Conservation (phyloP, 306 rosid genomes). For the Casuarina equisetifolia region DNA sequence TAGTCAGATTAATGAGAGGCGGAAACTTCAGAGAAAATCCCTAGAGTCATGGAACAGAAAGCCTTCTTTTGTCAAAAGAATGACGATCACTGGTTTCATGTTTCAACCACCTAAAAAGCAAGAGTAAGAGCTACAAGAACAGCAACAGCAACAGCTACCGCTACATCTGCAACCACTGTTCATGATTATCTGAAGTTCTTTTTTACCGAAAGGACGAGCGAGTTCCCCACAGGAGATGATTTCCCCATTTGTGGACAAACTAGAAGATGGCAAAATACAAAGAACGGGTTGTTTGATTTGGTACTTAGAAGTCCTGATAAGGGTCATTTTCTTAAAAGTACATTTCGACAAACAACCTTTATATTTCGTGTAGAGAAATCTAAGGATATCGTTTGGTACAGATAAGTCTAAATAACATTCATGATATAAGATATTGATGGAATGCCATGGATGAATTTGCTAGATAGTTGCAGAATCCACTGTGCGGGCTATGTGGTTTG, state of each 20-base stretch:
- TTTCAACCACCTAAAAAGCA: conserved; percentile 3
- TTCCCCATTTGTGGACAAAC: not conserved
- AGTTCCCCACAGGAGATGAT: not conserved
- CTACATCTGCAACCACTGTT: not conserved
- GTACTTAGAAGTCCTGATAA: not conserved
- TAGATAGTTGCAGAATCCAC: not conserved
- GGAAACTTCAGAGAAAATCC: not conserved
- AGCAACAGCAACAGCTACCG: too few relatives aligned
- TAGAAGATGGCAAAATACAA: not conserved
- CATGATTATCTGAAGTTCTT: not conserved
- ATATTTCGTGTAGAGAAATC: not conserved
- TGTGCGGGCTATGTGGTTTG: not conserved
- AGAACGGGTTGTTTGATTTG: not conserved
- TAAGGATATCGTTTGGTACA: not conserved
- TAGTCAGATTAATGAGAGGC: not conserved
- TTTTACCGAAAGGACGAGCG: not conserved
- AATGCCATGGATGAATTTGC: conserved; percentile 1
- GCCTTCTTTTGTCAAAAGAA: not conserved
- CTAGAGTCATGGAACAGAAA: not conserved
- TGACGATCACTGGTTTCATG: not conserved
- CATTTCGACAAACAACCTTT: not conserved
- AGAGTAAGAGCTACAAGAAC: too few relatives aligned
- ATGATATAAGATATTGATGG: not conserved
- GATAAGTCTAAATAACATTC: not conserved
- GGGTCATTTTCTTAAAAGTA: not conserved